phyloP scores from a whole-genome alignment of 164 flowering plant genomes.

The Tinospora cordifolia region DNA sequence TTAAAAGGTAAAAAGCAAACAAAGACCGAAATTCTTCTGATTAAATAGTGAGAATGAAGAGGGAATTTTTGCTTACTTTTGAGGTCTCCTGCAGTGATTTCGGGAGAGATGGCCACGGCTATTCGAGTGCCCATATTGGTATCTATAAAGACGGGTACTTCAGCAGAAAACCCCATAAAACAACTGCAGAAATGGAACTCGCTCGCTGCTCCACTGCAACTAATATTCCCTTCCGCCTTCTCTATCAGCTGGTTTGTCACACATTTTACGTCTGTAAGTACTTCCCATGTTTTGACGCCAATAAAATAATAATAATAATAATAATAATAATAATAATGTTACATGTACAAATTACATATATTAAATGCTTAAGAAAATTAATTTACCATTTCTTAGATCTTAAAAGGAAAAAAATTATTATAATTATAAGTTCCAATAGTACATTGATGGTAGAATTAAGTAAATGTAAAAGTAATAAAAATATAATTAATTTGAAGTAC shows the following conservation, averaged over 20 bases:
- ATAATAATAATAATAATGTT: too few species aligned
- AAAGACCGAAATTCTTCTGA: neutral
- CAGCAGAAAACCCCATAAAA: neutral
- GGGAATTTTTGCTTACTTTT: slow-evolving; percentile 29
- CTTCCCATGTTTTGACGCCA: too few species aligned
- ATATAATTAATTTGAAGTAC: too few species aligned
- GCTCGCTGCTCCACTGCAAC: neutral
- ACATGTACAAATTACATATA: too few species aligned
- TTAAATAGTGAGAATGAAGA: neutral
- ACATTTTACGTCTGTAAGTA: neutral
- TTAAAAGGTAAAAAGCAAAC: neutral
- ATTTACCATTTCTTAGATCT: too few species aligned
- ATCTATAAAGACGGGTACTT: slow-evolving; percentile 32
- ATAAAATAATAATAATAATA: too few species aligned
- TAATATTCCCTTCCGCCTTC: neutral
- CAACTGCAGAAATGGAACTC: too few species aligned
- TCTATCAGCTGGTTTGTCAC: neutral
- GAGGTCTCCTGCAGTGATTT: slow-evolving; percentile 28
- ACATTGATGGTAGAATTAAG: too few species aligned
- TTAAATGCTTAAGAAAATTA: too few species aligned
- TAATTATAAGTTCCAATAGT: too few species aligned
- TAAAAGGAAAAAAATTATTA: too few species aligned
- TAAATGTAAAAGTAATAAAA: too few species aligned
- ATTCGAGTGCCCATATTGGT: slow-evolving; percentile 44
- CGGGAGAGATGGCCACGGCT: slow-evolving; percentile 31